Conservation (phyloP, 78 protist species). For the Chrysochromulina tobinii region DNA sequence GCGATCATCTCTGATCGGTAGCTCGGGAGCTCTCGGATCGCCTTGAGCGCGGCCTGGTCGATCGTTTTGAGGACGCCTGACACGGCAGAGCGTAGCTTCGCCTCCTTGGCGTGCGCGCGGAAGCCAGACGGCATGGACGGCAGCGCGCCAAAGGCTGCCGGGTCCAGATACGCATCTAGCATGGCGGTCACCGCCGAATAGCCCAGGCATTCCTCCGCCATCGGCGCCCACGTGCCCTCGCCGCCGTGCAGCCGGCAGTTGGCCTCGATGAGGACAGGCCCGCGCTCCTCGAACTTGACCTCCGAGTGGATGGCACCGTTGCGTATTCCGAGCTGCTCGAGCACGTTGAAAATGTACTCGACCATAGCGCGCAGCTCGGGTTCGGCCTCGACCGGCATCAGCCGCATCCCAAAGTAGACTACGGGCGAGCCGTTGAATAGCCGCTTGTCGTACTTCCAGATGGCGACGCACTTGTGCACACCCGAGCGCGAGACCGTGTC, state of each 20-base stretch:
- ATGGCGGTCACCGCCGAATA: neutral
- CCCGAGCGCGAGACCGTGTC: conserved; percentile 1
- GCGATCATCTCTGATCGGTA: neutral
- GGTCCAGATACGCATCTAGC: neutral
- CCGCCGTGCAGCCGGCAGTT: conserved; percentile 32
- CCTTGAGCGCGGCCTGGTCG: neutral
- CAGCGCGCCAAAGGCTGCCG: neutral
- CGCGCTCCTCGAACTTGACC: neutral
- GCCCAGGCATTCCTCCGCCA: neutral
- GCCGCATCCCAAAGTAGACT: conserved; percentile 15
- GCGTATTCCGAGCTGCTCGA: neutral
- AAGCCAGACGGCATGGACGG: neutral
- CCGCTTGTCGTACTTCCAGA: conserved; percentile 31
- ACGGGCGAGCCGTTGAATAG: neutral
- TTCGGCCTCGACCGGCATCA: neutral
- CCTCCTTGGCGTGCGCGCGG: neutral
- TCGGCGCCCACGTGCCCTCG: conserved; percentile 3
- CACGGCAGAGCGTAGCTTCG: conserved; percentile 18
- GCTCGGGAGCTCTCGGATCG: neutral
- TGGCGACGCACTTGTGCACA: conserved; percentile 33
- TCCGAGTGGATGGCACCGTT: neutral
- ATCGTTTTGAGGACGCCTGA: neutral
- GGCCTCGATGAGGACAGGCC: neutral
- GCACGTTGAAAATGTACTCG: neutral
- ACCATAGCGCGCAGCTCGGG: neutral